phyloP scores from a whole-genome alignment of 306 rosid species.

The Adenanthera pavonina region DNA sequence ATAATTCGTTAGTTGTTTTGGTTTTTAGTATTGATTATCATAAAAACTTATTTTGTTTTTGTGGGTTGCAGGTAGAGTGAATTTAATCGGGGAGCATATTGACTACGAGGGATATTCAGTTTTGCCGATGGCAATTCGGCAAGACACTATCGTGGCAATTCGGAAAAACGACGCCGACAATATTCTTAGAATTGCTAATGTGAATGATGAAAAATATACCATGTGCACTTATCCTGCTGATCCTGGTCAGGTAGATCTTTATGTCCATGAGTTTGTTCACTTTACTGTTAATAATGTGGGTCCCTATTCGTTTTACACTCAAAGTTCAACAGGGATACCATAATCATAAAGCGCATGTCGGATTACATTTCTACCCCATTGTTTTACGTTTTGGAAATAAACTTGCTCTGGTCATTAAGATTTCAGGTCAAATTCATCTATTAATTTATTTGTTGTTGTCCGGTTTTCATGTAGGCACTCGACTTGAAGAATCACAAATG shows the following conservation, averaged over 20 bases:
- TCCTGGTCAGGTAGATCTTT: constrained; percentile 71
- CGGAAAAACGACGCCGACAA: constrained; percentile 55
- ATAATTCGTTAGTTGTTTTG: neutral
- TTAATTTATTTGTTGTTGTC: constrained; percentile 3
- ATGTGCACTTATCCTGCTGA: constrained; percentile 86
- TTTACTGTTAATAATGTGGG: neutral
- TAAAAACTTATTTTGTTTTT: neutral
- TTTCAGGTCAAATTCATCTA: constrained; percentile 9
- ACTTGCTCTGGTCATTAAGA: neutral
- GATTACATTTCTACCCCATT: neutral
- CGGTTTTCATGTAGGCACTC: constrained; percentile 61
- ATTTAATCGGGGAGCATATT: constrained; percentile 96
- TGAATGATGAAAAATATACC: constrained; percentile 65
- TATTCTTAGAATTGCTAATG: constrained; percentile 75
- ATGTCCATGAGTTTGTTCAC: neutral
- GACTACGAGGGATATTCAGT: constrained; percentile 97
- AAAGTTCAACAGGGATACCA: neutral
- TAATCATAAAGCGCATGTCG: neutral
- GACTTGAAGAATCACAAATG: constrained; percentile 93
- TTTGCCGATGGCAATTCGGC: constrained; percentile 98
- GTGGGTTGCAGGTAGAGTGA: constrained; percentile 83
- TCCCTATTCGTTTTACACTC: neutral
- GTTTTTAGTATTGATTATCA: neutral
- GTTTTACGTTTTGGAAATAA: neutral
- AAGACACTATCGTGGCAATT: constrained; percentile 86